Conservation (phyloP, 1,139 yeast genomes). For the Debaryomyces sp. region DNA sequence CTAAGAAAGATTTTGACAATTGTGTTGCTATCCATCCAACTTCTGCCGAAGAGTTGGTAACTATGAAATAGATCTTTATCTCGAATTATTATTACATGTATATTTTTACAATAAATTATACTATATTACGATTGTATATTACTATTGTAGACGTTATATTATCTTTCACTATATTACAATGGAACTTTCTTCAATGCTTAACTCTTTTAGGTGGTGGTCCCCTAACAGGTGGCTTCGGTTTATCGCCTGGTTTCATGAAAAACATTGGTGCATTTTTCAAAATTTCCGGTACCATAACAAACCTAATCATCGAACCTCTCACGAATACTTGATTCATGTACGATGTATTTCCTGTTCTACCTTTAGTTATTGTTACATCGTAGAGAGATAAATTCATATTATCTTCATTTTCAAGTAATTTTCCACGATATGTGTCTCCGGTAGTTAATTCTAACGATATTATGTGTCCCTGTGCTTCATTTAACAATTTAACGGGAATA, state of each 20-base stretch:
- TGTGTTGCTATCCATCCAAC: constrained; percentile 99
- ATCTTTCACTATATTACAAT: not conserved
- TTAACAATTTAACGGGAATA: constrained; percentile 83
- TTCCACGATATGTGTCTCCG: constrained; percentile 89
- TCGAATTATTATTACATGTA: not conserved
- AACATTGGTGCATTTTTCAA: constrained; percentile 82
- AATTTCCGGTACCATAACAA: constrained; percentile 86
- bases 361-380: constrained; percentile 79
- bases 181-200: constrained; percentile 16
- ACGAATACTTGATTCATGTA: constrained; percentile 86
- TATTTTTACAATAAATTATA: not conserved
- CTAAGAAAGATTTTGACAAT: constrained; percentile 90
- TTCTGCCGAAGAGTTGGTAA: constrained; percentile 95
- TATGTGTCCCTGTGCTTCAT: constrained; percentile 88
- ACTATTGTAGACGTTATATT: not conserved
- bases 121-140: not conserved
- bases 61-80: constrained; percentile 55
- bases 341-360: constrained; percentile 66
- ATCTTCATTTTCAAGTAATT: constrained; percentile 81
- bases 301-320: constrained; percentile 87
- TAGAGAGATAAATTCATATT: constrained; percentile 89
- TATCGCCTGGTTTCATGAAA: constrained; percentile 67
- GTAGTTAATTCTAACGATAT: constrained; percentile 82
- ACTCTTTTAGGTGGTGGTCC: constrained; percentile 52
- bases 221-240: constrained; percentile 71